phyloP scores from a whole-genome alignment of 164 flowering plant species.

The Dillenia turbinata region DNA sequence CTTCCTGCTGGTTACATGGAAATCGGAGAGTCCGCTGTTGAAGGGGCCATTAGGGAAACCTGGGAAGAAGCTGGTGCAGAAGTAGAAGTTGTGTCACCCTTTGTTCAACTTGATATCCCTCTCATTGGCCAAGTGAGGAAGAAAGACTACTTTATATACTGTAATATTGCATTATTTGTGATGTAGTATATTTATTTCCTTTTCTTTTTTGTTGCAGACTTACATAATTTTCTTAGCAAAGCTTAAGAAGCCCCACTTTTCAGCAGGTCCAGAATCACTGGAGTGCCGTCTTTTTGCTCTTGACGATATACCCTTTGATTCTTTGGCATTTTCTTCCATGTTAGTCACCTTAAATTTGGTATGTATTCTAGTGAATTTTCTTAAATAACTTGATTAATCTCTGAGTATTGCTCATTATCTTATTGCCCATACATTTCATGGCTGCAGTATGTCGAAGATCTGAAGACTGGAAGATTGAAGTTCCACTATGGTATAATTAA shows the following conservation, averaged over 20 bases:
- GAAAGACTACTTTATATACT: conserved; percentile 2
- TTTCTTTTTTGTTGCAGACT: conserved; percentile 50
- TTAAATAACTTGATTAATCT: background rate
- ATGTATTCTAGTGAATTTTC: too few species aligned
- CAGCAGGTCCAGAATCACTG: conserved; percentile 87
- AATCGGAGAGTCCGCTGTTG: conserved; percentile 92
- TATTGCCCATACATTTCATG: too few species aligned
- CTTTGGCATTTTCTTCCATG: conserved; percentile 91
- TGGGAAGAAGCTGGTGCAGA: conserved; percentile 94
- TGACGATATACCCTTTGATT: conserved; percentile 87
- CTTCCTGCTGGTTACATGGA: conserved; percentile 98
- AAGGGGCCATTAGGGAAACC: conserved; percentile 95
- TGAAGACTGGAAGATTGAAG: conserved; percentile 53
- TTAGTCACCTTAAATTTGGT: conserved; percentile 82
- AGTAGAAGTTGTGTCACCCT: conserved; percentile 81
- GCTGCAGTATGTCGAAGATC: conserved; percentile 76
- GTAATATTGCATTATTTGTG: conserved; percentile 4
- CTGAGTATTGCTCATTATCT: background rate
- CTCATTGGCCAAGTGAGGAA: conserved; percentile 82
- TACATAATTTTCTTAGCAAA: conserved; percentile 81
- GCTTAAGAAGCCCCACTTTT: conserved; percentile 72
- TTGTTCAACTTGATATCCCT: conserved; percentile 91
- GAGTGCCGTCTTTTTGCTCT: conserved; percentile 78
- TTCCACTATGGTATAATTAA: conserved; percentile 88
- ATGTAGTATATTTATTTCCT: conserved; percentile 9